Base-by-base conservation (phyloP, 257 asterid genomes). In the Verbascum thapsus region DNA sequence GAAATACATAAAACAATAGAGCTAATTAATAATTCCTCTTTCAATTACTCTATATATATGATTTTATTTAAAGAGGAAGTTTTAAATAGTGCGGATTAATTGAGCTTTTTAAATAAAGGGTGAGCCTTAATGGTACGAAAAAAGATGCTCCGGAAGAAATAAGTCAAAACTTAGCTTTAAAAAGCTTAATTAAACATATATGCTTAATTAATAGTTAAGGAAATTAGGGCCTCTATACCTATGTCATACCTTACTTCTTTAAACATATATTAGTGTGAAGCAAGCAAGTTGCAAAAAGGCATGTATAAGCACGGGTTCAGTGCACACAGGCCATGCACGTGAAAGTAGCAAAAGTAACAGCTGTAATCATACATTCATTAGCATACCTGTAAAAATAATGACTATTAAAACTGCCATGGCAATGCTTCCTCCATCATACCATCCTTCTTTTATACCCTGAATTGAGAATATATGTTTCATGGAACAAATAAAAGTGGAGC, bases 371-470 rank as follows among this genome's bases (percentile, higher is more conserved):
- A 51, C 13, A 43, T 43, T 8, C 17, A 13, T 10, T 0, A 40
- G 10, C 63, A 37, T 86, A 92, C 99, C 89, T 77, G 99, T 92
- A 61, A 92, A 87, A 41, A 82, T 60, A 42, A 89, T 88, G 66
- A 92, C 97, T 41, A 92, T 80, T 58, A 92, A 53, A 69, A 92
- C 97, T 15, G 99, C 99, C 72, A 92, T 49, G 19, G 89, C 88
- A 73, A 92, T 92, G 81, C 97, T 92, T 73, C 99, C 99, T 68
- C 99, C 99, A 79, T 92, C 99, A 74, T 92, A 92, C 99, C 99
- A 92, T 70, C 99, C 99, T 76, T 89, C 94, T 83, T 85, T 80
- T 55, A 87, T 82, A 65, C 99, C 99, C 99, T 92, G 63, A 53
- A 68, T 19, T 63, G 38, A 66, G 39, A 41, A 60, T 38, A 66